A percentile compares a stretch with the other conserved stretches of the same genome.
These are phyloP conservation scores for Skeletonema costatum DNA, from an alignment of 108 stramenopile species.

Conservation along the genomic window DNA sequence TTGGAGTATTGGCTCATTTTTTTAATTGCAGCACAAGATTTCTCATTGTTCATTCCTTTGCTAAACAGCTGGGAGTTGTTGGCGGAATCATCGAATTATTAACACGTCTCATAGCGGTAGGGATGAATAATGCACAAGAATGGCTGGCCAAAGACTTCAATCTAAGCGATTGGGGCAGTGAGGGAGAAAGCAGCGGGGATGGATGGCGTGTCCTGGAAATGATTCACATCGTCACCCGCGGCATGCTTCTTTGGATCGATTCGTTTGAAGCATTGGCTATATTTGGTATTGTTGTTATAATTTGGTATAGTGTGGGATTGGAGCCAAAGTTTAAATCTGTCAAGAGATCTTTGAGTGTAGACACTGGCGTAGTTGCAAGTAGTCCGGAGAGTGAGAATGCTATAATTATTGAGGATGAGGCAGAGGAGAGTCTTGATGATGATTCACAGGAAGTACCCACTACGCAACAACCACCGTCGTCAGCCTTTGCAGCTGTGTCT, in stretches of 20 bases:
- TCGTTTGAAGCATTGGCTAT: conserved; percentile 50
- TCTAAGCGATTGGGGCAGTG: conserved; percentile 59
- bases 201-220: conserved; percentile 82
- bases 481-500: neutral
- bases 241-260: conserved; percentile 53
- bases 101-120: conserved; percentile 56
- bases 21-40: neutral
- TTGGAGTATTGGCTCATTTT: neutral
- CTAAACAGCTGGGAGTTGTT: conserved; percentile 46
- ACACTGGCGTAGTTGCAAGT: neutral
- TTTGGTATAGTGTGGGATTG: conserved; percentile 39
- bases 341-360: neutral
- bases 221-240: conserved; percentile 46
- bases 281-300: conserved; percentile 32
- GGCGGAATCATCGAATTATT: conserved; percentile 71
- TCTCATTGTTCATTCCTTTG: neutral
- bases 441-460: neutral
- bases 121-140: conserved; percentile 48
- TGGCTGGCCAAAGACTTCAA: conserved; percentile 71
- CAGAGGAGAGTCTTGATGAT: neutral
- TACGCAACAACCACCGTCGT: neutral
- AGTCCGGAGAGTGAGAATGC: neutral
- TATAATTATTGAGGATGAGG: neutral
- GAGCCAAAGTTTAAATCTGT: conserved; percentile 12
- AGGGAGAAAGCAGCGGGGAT: conserved; percentile 44